Evolutionary conservation across 2,329 filamentous ascomycete genomes (phyloP).

Genomic region (Thelonectria rubi): DNA sequence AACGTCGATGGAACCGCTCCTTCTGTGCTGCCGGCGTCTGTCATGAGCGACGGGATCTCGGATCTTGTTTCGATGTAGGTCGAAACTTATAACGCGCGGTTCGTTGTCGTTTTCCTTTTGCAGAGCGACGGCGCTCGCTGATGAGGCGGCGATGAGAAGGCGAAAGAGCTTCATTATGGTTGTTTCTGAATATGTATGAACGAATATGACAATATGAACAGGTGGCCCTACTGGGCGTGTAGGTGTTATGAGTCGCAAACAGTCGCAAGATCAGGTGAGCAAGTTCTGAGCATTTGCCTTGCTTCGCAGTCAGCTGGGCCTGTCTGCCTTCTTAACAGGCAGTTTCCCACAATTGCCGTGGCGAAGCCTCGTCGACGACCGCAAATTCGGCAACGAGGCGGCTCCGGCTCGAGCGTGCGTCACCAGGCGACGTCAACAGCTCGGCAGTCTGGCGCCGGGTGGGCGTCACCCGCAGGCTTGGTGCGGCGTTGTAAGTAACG

Average conservation of each 20-base stretch:
- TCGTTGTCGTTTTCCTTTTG: slow-evolving; percentile 42
- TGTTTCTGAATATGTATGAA: background rate
- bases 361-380: slow-evolving; percentile 7
- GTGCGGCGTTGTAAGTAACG: slow-evolving; percentile 2
- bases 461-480: slow-evolving; percentile 14
- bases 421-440: slow-evolving; percentile 38
- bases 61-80: slow-evolving; percentile 50
- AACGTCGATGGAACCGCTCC: slow-evolving; percentile 55
- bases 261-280: background rate
- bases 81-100: slow-evolving; percentile 57
- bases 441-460: slow-evolving; percentile 22
- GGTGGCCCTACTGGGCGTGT: background rate
- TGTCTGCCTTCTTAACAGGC: slow-evolving; percentile 6
- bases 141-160: slow-evolving; percentile 39
- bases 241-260: background rate
- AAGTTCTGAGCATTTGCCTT: background rate
- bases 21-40: slow-evolving; percentile 51
- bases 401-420: slow-evolving; percentile 24
- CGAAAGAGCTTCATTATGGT: slow-evolving; percentile 50
- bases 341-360: slow-evolving; percentile 1
- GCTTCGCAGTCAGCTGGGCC: background rate
- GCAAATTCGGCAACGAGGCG: slow-evolving; percentile 9
- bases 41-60: slow-evolving; percentile 56
- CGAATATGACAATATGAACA: background rate
- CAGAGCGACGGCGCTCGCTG: slow-evolving; percentile 42